Conservation (phyloP, 495 filamentous ascomycete species). For the Massariosphaeria phaeospora region DNA sequence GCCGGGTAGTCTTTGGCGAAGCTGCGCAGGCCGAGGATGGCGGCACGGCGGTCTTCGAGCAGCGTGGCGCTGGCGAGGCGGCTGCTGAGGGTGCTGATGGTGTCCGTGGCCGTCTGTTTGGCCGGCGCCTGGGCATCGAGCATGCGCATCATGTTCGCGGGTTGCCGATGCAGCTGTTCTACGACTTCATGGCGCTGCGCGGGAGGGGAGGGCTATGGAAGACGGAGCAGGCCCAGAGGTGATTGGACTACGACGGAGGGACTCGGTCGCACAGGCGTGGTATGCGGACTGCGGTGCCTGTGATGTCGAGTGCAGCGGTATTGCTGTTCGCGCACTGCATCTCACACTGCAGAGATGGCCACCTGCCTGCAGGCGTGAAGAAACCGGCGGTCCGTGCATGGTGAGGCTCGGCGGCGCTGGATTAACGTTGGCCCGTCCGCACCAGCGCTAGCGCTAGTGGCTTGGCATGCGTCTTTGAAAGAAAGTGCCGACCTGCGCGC, state of each 20-base stretch:
- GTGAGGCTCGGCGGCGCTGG: too few species aligned
- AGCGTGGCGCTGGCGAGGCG: conserved; percentile 82
- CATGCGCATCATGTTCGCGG: conserved; percentile 72
- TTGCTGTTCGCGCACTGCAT: too few species aligned
- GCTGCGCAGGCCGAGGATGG: conserved; percentile 86
- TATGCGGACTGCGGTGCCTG: not conserved
- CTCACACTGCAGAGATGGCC: too few species aligned
- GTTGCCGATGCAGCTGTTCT: not conserved
- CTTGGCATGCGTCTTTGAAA: too few species aligned
- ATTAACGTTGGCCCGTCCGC: too few species aligned
- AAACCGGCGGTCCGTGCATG: too few species aligned
- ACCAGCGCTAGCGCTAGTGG: too few species aligned
- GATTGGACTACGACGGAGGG: not conserved
- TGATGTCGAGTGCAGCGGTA: not conserved
- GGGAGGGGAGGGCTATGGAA: not conserved
- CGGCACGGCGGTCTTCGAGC: conserved; percentile 87
- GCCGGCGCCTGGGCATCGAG: conserved; percentile 79
- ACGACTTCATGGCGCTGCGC: conserved; percentile 20
- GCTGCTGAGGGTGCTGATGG: conserved; percentile 80
- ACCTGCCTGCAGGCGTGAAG: too few species aligned
- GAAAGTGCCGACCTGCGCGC: too few species aligned
- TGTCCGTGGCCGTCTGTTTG: conserved; percentile 92
- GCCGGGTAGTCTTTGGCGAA: conserved; percentile 96
- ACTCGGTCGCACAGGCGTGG: not conserved
- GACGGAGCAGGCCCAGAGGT: not conserved